Evolutionary conservation across 768 basidiomycete species (phyloP), one percentile per base, ranked within the genome.

Genomic region (Inosperma sp.): DNA sequence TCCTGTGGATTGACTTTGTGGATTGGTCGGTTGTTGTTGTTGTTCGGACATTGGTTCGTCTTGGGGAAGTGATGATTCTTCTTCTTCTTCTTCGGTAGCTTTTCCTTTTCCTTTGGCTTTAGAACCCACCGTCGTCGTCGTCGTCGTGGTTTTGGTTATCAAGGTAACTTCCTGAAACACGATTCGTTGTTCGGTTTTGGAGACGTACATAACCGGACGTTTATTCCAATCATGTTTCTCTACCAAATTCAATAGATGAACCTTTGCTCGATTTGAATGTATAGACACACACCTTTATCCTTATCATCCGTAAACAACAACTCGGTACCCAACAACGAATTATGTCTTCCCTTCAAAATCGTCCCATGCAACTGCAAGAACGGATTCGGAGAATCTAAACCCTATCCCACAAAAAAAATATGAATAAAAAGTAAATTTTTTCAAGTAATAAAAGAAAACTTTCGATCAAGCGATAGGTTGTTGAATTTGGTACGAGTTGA

Each of bases 331-430:
- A 91, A 68, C 3, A 91, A 72, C 14, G 71, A 61, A 49, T 86
- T 80, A 53, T 89, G 82, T 30, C 73, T 68, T 1, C 89, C 89
- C 63, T 82, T 82, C 55, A 90, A 74, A 16, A 88, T 73, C 1
- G 85, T 84, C 2, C 88, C 87, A 4, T 84, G 82, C 1, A 91
- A 72, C 56, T 92, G 89, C 17, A 92, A 65, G 56, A 81, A 88
- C 0, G 89, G 88, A 0, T 80, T 84, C 0, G 86, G 79, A 0
- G 86, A 86, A 60, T 92, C 88, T 19, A 91, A 64, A 1, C 88
- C 88, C 89, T 87, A 39, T 16, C 16, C 17, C 3, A 30, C 19
- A 23, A 43, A 43, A 21, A 9, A 25, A 27, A 3, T 13, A 6
- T 26, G 42, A 39, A 8, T 21, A n/a, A n/a, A n/a, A n/a, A n/a